Evolutionary conservation across 176 grass and related monocot genomes (phyloP).

Genomic region (Chloris gayana): DNA sequence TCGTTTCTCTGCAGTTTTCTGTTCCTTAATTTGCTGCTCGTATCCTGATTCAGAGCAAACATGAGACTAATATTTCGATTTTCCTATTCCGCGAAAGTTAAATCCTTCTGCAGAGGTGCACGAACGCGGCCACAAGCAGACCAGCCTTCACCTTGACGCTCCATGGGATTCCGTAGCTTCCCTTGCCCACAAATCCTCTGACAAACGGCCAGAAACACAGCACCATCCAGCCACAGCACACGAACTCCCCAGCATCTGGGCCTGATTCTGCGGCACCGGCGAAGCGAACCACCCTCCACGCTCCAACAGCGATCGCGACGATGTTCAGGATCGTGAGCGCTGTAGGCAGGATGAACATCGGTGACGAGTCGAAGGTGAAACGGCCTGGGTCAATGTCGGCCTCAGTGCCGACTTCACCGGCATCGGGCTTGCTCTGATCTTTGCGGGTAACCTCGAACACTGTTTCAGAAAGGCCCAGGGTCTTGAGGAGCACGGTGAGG

Average conservation of each 20-base stretch:
- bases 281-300: background rate
- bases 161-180: constrained; percentile 55
- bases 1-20: too few species aligned
- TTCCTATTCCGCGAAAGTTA: background rate
- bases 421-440: constrained; percentile 10
- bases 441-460: constrained; percentile 60
- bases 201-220: constrained; percentile 60
- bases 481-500: constrained; percentile 54
- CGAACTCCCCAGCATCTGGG: constrained; percentile 31
- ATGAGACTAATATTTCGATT: too few species aligned
- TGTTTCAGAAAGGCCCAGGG: constrained; percentile 49
- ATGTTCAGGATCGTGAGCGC: constrained; percentile 31
- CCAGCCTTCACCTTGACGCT: constrained; percentile 40
- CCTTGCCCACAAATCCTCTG: constrained; percentile 45
- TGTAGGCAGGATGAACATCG: constrained; percentile 46
- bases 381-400: background rate
- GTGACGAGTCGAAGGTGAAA: constrained; percentile 63
- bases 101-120: constrained; percentile 36
- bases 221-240: constrained; percentile 42
- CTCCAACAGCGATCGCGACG: background rate
- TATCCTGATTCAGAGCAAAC: too few species aligned
- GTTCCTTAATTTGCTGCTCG: too few species aligned
- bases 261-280: background rate
- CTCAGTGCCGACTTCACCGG: background rate
- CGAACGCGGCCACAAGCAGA: constrained; percentile 34